phyloP scores from a whole-genome alignment of 345 rosid genomes.

The Reutealis trisperma region DNA sequence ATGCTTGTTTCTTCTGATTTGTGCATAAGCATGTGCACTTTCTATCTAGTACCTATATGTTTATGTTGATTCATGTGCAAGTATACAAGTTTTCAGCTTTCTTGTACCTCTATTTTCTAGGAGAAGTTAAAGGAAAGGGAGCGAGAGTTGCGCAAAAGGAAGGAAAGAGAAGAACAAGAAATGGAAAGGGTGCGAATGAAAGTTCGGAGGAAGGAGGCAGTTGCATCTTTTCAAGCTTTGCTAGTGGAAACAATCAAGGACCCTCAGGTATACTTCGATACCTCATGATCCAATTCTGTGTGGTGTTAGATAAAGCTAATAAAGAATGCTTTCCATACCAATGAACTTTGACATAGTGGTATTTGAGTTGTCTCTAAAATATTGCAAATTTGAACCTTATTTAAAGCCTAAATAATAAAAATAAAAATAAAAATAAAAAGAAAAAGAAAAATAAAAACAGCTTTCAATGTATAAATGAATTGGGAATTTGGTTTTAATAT shows the following conservation, averaged over 20 bases:
- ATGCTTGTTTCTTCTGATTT: not conserved
- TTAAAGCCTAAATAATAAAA: no score
- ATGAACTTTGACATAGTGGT: no score
- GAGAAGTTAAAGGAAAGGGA: slow-evolving; percentile 90
- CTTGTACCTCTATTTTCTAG: slow-evolving; percentile 34
- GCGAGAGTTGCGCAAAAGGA: slow-evolving; percentile 82
- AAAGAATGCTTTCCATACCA: not conserved
- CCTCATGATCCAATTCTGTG: not conserved
- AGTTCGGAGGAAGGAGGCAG: slow-evolving; percentile 89
- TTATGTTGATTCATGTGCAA: not conserved
- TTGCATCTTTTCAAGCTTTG: slow-evolving; percentile 86
- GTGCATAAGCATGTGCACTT: not conserved
- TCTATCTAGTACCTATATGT: not conserved
- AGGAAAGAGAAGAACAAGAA: slow-evolving; percentile 94
- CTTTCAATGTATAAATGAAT: not conserved
- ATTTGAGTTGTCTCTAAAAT: no score
- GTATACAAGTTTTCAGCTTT: not conserved
- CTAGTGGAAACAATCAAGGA: slow-evolving; percentile 93
- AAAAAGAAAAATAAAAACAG: no score
- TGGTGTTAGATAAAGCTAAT: not conserved
- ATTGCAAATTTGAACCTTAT: no score
- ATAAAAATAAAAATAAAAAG: no score
- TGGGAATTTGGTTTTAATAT: not conserved
- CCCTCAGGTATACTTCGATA: slow-evolving; percentile 61
- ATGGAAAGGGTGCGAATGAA: slow-evolving; percentile 88